Evolutionary conservation across 192 early-diverging fungal species (phyloP).

Genomic region (Mortierella alpina): DNA sequence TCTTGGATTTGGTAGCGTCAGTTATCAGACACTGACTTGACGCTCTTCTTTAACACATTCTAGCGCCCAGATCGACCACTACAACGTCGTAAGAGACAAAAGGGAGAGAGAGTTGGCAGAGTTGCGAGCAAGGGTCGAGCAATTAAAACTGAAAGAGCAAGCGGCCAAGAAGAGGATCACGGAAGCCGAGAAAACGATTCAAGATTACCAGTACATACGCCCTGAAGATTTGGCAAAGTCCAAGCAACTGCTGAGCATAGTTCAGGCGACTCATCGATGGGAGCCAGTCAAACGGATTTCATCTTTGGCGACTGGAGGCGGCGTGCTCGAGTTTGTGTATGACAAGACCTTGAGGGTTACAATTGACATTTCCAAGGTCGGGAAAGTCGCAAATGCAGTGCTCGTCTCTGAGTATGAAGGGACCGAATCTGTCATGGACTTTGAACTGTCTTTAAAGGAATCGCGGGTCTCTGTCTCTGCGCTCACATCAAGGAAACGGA

Average conservation of each 20-base stretch:
- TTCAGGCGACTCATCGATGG: slow-evolving; percentile 41
- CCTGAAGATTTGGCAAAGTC: slow-evolving; percentile 30
- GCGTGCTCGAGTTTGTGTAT: slow-evolving; percentile 34
- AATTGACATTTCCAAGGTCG: slow-evolving; percentile 30
- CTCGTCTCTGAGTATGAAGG: slow-evolving; percentile 19
- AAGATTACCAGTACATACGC: slow-evolving; percentile 32
- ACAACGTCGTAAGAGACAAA: slow-evolving; percentile 15
- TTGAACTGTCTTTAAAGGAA: slow-evolving; percentile 9
- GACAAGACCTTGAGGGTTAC: slow-evolving; percentile 28
- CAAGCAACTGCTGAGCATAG: slow-evolving; percentile 19
- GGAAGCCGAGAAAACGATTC: slow-evolving; percentile 33
- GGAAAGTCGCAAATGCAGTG: slow-evolving; percentile 27
- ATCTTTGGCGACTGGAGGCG: not conserved
- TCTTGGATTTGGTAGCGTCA: not conserved
- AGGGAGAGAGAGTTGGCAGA: slow-evolving; percentile 39
- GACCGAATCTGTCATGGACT: slow-evolving; percentile 6
- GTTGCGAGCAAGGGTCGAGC: slow-evolving; percentile 20
- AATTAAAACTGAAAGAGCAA: slow-evolving; percentile 20
- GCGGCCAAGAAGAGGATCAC: slow-evolving; percentile 2
- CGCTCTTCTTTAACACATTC: not conserved
- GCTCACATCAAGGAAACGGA: slow-evolving; percentile 14
- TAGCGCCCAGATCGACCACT: slow-evolving; percentile 43
- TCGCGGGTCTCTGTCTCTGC: slow-evolving; percentile 21
- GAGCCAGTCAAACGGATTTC: slow-evolving; percentile 6
- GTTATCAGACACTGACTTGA: not conserved